Evolutionary conservation across 306 rosid species (phyloP).

Genomic region (Gastrolobium bilobum): DNA sequence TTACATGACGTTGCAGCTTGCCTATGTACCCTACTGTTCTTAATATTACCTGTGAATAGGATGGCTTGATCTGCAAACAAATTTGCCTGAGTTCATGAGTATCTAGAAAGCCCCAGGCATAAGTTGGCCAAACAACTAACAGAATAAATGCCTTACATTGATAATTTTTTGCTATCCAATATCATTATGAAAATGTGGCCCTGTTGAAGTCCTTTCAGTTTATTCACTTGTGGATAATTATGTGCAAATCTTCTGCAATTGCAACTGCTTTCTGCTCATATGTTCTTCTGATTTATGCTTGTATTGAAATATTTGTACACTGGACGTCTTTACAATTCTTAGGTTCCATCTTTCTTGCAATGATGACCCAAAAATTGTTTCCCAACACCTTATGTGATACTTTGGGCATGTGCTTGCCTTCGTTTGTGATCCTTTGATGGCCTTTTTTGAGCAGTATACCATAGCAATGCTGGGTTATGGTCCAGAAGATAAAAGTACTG

Average conservation of each 20-base stretch:
- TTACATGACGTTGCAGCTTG: slow-evolving; percentile 1
- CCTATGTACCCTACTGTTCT: not conserved
- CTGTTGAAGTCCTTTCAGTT: slow-evolving; percentile 18
- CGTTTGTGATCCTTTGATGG: slow-evolving; percentile 22
- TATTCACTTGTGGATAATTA: not conserved
- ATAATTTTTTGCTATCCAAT: slow-evolving; percentile 36
- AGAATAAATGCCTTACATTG: slow-evolving; percentile 9
- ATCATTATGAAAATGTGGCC: slow-evolving; percentile 24
- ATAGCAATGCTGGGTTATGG: slow-evolving; percentile 94
- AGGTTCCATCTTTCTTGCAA: slow-evolving; percentile 38
- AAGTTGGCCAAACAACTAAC: slow-evolving; percentile 3
- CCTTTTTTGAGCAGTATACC: slow-evolving; percentile 67
- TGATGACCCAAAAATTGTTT: slow-evolving; percentile 29
- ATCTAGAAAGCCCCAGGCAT: slow-evolving; percentile 2
- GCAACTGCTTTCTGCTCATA: slow-evolving; percentile 26
- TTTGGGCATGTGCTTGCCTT: slow-evolving; percentile 36
- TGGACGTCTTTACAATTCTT: slow-evolving; percentile 17
- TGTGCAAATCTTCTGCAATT: slow-evolving; percentile 30
- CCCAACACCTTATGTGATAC: slow-evolving; percentile 32
- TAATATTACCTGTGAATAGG: not conserved
- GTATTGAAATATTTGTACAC: slow-evolving; percentile 21
- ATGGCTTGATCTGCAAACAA: slow-evolving; percentile 26
- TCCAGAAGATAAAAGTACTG: slow-evolving; percentile 89
- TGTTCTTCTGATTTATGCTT: slow-evolving; percentile 38
- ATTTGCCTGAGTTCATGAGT: slow-evolving; percentile 2